Conservation (phyloP, 1,284 basidiomycete genomes). For the Trichosporon ovoides region DNA sequence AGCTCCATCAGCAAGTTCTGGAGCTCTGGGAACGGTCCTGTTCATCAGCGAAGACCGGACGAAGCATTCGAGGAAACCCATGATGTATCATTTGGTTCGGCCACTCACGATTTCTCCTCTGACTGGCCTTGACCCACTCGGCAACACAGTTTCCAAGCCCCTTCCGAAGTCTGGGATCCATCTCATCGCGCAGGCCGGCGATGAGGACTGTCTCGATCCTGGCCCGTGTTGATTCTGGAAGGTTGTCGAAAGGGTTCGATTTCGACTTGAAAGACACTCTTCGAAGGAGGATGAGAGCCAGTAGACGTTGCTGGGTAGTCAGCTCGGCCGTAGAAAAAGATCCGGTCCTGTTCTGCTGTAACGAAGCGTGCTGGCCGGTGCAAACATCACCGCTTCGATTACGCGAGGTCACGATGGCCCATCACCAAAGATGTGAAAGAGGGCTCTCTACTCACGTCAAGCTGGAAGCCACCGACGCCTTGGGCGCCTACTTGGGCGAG, state of each 20-base stretch:
- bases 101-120: slow-evolving; percentile 34
- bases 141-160: slow-evolving; percentile 38
- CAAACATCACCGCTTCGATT: too few relatives aligned
- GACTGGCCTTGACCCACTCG: slow-evolving; percentile 37
- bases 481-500: slow-evolving; percentile 43
- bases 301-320: slow-evolving; percentile 33
- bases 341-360: too few relatives aligned
- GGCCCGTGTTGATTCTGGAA: slow-evolving; percentile 30
- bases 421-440: too few relatives aligned
- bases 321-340: background rate
- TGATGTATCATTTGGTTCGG: too few relatives aligned
- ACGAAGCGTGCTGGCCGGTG: too few relatives aligned
- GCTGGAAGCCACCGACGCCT: slow-evolving; percentile 44
- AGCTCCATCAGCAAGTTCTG: slow-evolving; percentile 37
- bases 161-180: slow-evolving; percentile 39
- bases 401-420: too few relatives aligned
- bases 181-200: slow-evolving; percentile 42
- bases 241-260: slow-evolving; percentile 36
- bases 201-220: slow-evolving; percentile 40
- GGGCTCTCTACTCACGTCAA: slow-evolving; percentile 31
- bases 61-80: too few relatives aligned
- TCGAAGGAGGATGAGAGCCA: slow-evolving; percentile 36
- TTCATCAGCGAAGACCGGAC: background rate
- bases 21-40: slow-evolving; percentile 35
- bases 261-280: slow-evolving; percentile 36